Base-by-base conservation (phyloP, 352 stramenopile genomes). In the Globisporangium parvum region DNA sequence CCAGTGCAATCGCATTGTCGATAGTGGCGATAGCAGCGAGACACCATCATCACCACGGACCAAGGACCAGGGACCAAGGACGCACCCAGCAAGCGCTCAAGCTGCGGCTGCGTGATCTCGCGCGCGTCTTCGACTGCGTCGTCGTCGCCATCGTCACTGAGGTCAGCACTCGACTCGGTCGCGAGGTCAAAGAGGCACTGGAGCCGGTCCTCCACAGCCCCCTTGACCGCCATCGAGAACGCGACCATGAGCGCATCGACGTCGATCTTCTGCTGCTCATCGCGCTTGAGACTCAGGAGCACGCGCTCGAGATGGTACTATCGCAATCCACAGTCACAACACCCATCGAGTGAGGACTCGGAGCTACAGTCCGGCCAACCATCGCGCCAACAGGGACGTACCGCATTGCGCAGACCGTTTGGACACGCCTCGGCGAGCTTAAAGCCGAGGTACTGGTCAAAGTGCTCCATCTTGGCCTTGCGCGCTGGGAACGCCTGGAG, bases 141-240 rank as follows among this genome's bases (percentile, higher is more conserved):
- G 28, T 67, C 53, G 12, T 65, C 35, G 15, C 67, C 39, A 15
- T 67, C 55, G 26, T 45, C 28, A 24, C 14, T 39, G 10, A 14
- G 55, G 54, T 6, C 63, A 15, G 47, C 56, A 17, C 68, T 60
- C 10, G 71, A 66, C 15, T 77, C 71, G 2, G 77, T 79, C 8
- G 71, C 78, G 31, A 92, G 44, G 47, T 87, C 83, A 55, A 89
- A 93, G 20, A 93, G 66, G 21, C 80, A 78, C 40, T 76, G 54
- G 48, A 93, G 64, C 20, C 84, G 79, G 31, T 93, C 80, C 44
- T 91, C 76, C 21, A 85, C 74, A 0, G 59, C 65, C 5, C 84
- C 84, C 53, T 93, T 91, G 33, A 93, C 74, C 2, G 80, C 77
- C 79, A 93, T 80, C 26, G 84, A 90, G 62, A 93, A 91, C 44